Base-by-base conservation (phyloP, 202 grass and related monocot genomes). In the Panicum hallii region DNA sequence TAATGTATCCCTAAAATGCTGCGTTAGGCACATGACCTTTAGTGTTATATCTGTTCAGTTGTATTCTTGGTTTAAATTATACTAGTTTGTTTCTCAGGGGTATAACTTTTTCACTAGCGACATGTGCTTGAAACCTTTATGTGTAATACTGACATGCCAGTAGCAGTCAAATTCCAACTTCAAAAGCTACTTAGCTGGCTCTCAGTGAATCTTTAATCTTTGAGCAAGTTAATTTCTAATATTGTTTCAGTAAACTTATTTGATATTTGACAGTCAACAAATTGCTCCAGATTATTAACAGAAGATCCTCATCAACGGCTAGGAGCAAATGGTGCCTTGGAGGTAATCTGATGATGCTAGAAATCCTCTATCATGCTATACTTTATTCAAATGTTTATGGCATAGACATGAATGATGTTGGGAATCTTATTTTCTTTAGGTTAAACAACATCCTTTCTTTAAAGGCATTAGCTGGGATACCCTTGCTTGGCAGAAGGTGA, bases 381-480 rank as follows among this genome's bases (percentile, higher is more conserved):
- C n/a, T 69, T 77, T 78, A 71, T 84, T 19, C 74, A 65, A 77
- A 70, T 32, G 46, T 42, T 53, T 79, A 63, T 78, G 19, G 64
- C 84, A 68, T 63, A 70, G 47, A 80, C 67, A 53, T 16, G 15
- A 53, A 43, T 77, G 81, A 86, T 71, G 26, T 74, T 89, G 50
- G 30, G 74, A 45, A 76, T 75, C 53, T 14, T 65, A 9, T 72
- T 84, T 88, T 20, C 67, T 94, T 82, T 82, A 99, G 96, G 96
- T 96, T 75, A 99, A 99, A 82, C 93, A 96, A 79, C 93, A 96
- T 82, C 54, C 87, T 17, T 99, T 94, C 83, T 99, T 99, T 63
- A 99, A 99, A 85, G 84, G 96, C 67, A 88, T 99, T 79, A 99
- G 88, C 82, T 99, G 96, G 96, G 96, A 99, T 68, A 96, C 93